phyloP scores from a whole-genome alignment of 345 rosid species.

The Leavenworthia alabamica region DNA sequence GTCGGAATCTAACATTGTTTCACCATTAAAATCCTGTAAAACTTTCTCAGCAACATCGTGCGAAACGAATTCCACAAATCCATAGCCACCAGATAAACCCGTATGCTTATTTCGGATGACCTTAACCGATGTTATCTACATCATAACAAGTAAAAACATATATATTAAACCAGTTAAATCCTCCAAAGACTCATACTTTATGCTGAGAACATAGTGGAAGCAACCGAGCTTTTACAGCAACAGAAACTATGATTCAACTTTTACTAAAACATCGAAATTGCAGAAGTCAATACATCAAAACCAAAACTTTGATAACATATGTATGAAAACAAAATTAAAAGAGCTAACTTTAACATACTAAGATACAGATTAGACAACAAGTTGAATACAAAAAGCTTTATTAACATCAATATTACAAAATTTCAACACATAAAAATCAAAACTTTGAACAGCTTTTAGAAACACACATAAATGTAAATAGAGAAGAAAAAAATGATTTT shows the following conservation, averaged over 20 bases:
- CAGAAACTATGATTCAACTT: background rate
- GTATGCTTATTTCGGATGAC: constrained; percentile 90
- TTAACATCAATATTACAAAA: background rate
- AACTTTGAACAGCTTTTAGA: too few species aligned
- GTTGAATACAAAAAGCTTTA: background rate
- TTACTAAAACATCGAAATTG: background rate
- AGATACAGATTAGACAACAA: background rate
- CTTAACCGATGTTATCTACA: constrained; percentile 78
- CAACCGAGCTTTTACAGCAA: background rate
- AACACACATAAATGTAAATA: too few species aligned
- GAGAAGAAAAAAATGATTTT: too few species aligned
- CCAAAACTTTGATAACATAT: background rate
- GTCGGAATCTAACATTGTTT: constrained; percentile 66
- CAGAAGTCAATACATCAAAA: background rate
- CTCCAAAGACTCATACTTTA: background rate
- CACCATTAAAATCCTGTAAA: constrained; percentile 55
- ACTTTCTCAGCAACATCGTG: constrained; percentile 84
- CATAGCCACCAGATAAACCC: constrained; percentile 83
- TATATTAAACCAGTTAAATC: background rate
- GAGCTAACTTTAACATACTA: background rate
- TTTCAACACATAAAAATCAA: too few species aligned
- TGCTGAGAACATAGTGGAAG: background rate
- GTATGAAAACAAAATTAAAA: background rate
- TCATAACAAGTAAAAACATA: background rate
- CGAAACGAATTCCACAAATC: constrained; percentile 80